Evolutionary conservation across 2,329 filamentous ascomycete species (phyloP).

Genomic region (Scedosporium boydii): DNA sequence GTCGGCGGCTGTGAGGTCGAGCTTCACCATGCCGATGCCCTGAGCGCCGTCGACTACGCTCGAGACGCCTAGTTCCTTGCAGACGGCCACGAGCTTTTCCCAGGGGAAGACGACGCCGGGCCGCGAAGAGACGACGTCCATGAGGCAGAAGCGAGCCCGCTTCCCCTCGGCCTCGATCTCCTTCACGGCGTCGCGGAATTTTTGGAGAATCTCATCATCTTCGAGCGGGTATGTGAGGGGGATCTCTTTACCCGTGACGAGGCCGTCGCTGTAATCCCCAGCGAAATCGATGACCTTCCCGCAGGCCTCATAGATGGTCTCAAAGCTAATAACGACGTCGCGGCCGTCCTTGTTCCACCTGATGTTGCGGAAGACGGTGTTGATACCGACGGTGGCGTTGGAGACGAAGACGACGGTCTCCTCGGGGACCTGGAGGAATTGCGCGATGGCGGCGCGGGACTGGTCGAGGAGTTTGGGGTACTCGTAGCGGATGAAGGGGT

Average conservation of each 20-base stretch:
- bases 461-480: constrained; percentile 54
- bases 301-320: constrained; percentile 69
- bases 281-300: constrained; percentile 64
- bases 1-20: constrained; percentile 58
- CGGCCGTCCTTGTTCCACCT: constrained; percentile 56
- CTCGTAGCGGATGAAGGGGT: constrained; percentile 65
- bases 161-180: constrained; percentile 45
- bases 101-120: constrained; percentile 77
- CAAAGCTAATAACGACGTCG: constrained; percentile 73
- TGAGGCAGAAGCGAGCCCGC: constrained; percentile 54
- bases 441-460: constrained; percentile 54
- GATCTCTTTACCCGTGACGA: constrained; percentile 42
- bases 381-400: constrained; percentile 73
- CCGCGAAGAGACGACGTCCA: constrained; percentile 70
- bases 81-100: constrained; percentile 53
- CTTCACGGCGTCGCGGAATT: constrained; percentile 51
- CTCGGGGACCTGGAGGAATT: constrained; percentile 54
- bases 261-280: constrained; percentile 50
- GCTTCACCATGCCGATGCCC: constrained; percentile 65
- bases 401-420: constrained; percentile 65
- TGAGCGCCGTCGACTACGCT: constrained; percentile 81
- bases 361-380: constrained; percentile 71
- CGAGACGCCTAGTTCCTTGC: constrained; percentile 56
- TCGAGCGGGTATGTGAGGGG: constrained; percentile 57
- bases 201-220: constrained; percentile 54